These are phyloP conservation scores for Aspergillus carlsbadensis DNA, from an alignment of 495 filamentous ascomycete species.

Conservation along the genomic window DNA sequence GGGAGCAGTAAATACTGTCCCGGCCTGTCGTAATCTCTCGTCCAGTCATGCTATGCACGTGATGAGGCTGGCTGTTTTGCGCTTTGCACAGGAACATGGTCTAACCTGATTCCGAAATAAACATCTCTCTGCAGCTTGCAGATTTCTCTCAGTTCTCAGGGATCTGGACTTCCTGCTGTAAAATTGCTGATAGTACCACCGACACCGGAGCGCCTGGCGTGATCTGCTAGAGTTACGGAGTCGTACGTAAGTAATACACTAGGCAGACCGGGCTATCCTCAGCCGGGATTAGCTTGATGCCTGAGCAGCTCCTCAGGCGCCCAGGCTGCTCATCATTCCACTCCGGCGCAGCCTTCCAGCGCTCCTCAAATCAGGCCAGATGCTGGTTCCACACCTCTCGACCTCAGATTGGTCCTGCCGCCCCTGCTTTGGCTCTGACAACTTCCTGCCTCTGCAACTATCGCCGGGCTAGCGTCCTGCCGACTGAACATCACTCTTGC, in stretches of 20 bases:
- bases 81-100: not conserved
- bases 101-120: not conserved
- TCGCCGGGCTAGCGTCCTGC: constrained; percentile 16
- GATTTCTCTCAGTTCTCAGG: too few species aligned
- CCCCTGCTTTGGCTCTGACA: constrained; percentile 15
- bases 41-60: constrained; percentile 15
- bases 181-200: not conserved
- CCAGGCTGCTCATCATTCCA: constrained; percentile 20
- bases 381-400: constrained; percentile 20
- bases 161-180: too few species aligned
- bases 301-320: constrained; percentile 21
- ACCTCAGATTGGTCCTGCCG: constrained; percentile 33
- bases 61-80: not conserved
- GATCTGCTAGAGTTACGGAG: not conserved
- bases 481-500: constrained; percentile 21
- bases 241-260: not conserved
- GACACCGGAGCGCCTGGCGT: constrained; percentile 1
- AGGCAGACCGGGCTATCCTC: not conserved
- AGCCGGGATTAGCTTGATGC: constrained; percentile 14
- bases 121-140: too few species aligned
- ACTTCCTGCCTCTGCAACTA: constrained; percentile 20
- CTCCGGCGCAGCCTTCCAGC: not conserved
- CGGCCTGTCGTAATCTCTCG: not conserved
- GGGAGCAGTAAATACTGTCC: constrained; percentile 10
- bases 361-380: constrained; percentile 34